phyloP scores from a whole-genome alignment of 768 basidiomycete genomes.

The Scleroderma citrinum region DNA sequence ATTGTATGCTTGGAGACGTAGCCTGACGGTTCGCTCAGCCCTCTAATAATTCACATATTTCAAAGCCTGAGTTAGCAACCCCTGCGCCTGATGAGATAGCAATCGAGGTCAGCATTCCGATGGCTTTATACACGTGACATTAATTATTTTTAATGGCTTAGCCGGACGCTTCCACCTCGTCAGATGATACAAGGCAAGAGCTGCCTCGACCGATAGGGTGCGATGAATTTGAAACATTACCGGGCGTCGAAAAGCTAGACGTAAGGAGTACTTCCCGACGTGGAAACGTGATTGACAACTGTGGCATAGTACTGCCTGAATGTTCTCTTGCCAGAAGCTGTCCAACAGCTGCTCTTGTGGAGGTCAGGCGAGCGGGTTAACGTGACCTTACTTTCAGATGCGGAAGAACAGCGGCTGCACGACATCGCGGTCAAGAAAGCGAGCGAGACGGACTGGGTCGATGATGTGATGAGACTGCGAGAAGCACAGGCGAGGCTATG shows the following conservation, averaged over 20 bases:
- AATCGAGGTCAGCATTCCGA: conserved; percentile 10
- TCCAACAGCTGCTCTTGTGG: conserved; percentile 73
- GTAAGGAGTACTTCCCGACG: conserved; percentile 26
- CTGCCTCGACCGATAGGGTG: conserved; percentile 13
- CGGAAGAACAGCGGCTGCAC: conserved; percentile 54
- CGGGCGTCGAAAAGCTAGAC: conserved; percentile 45
- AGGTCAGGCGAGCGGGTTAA: conserved; percentile 53
- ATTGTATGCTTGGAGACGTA: conserved; percentile 11
- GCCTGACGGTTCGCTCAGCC: conserved; percentile 17
- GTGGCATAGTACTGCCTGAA: conserved; percentile 58
- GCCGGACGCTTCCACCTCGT: conserved; percentile 18
- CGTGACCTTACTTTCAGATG: conserved; percentile 39
- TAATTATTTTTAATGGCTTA: conserved; percentile 1
- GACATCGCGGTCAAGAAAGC: conserved; percentile 41
- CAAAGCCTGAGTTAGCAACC: conserved; percentile 19
- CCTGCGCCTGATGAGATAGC: not conserved
- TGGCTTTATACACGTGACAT: not conserved
- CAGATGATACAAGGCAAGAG: conserved; percentile 8
- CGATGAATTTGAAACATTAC: conserved; percentile 39
- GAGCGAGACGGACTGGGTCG: conserved; percentile 63
- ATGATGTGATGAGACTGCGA: conserved; percentile 45
- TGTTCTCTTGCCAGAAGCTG: conserved; percentile 64
- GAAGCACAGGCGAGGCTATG: conserved; percentile 36
- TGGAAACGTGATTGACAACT: not conserved
- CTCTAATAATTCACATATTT: conserved; percentile 23